A percentile compares a stretch with the other conserved stretches of the same genome.
Evolutionary conservation across 129 eudicot species (phyloP).

Genomic region (Rutidosis leptorrhynchoides): DNA sequence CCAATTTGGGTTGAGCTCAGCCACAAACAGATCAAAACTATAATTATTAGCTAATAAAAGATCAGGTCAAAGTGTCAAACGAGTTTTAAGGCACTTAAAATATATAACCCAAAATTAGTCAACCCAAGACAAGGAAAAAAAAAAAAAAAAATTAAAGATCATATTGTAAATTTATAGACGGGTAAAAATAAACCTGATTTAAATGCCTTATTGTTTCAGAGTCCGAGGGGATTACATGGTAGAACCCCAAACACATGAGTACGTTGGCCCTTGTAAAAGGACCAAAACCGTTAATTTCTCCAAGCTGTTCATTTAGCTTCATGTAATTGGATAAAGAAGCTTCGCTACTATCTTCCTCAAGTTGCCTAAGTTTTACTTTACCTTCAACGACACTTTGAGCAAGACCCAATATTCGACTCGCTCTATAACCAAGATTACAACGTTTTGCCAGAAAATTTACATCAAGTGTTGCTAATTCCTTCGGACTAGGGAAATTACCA

Average conservation of each 20-base stretch:
- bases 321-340: slow-evolving; percentile 53
- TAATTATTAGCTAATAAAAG: no score
- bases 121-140: background rate
- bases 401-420: slow-evolving; percentile 71
- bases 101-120: background rate
- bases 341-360: slow-evolving; percentile 49
- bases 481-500: slow-evolving; percentile 80
- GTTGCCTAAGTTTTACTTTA: slow-evolving; percentile 48
- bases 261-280: slow-evolving; percentile 85
- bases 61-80: no score
- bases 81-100: no score
- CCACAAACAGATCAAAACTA: no score
- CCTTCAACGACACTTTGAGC: slow-evolving; percentile 68
- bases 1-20: background rate
- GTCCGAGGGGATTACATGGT: slow-evolving; percentile 83
- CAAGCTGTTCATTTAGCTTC: slow-evolving; percentile 55
- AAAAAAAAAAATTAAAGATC: background rate
- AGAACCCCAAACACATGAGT: slow-evolving; percentile 95
- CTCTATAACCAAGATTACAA: slow-evolving; percentile 87
- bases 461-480: slow-evolving; percentile 62
- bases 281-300: slow-evolving; percentile 74
- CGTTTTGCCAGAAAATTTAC: slow-evolving; percentile 53
- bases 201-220: slow-evolving; percentile 91
- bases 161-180: slow-evolving; percentile 1
- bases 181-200: slow-evolving; percentile 52